phyloP scores from a whole-genome alignment of 495 filamentous ascomycete species.

The Talaromyces ruber region DNA sequence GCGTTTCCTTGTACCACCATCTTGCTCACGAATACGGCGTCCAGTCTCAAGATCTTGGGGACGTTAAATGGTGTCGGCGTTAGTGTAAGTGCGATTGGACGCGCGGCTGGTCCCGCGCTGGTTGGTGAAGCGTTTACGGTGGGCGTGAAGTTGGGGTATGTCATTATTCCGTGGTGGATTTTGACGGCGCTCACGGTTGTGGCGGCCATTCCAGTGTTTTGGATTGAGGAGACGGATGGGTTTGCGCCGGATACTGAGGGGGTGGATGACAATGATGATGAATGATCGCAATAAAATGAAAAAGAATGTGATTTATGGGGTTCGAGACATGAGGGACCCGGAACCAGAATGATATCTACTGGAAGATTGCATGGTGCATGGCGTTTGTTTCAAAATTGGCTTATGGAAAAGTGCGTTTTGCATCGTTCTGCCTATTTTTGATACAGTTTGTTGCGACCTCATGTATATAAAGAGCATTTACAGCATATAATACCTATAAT shows the following conservation, averaged over 20 bases:
- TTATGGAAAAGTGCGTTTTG: background rate
- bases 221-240: slow-evolving; percentile 68
- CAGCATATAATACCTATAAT: no score
- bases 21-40: slow-evolving; percentile 78
- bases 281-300: background rate
- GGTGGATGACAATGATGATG: slow-evolving; percentile 28
- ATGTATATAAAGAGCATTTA: background rate
- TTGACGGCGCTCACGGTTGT: slow-evolving; percentile 49
- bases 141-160: slow-evolving; percentile 61
- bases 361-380: background rate
- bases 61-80: slow-evolving; percentile 87
- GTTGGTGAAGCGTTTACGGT: slow-evolving; percentile 57
- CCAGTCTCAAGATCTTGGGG: slow-evolving; percentile 64
- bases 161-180: slow-evolving; percentile 75
- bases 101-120: slow-evolving; percentile 66
- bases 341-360: background rate
- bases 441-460: background rate
- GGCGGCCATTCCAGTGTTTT: slow-evolving; percentile 59
- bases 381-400: background rate
- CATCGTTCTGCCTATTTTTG: background rate
- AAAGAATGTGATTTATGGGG: background rate
- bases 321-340: background rate
- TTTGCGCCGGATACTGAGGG: slow-evolving; percentile 38
- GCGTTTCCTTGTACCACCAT: slow-evolving; percentile 86
- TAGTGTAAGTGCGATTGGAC: slow-evolving; percentile 65